Base-by-base conservation (phyloP, 306 rosid genomes). In the Glycine soja region DNA sequence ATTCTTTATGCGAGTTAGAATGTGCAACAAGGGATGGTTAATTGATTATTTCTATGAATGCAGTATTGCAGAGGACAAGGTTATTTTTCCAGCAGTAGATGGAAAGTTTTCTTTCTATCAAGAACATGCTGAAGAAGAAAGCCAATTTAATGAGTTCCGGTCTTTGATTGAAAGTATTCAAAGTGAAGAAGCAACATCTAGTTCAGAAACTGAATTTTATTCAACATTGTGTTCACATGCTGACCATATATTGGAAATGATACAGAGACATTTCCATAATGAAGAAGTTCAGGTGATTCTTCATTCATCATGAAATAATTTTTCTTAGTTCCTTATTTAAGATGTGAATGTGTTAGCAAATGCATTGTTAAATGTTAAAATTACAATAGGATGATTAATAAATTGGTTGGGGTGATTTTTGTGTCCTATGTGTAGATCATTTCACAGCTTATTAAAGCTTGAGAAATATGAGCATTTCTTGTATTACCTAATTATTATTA, bases 11-110 rank as follows among this genome's bases (percentile, higher is more conserved):
- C 62, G 43, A 34, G 30, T 72, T 47, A 45, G 15, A 59, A 48
- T 71, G 14, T 43, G 15, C 2, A 19, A 36, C 53, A 50, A 68
- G 72, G 52, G 73, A 11, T 38, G 76, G 36, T 47, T 79, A 59
- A 84, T 82, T 77, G 56, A 62, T 70, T 69, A 56, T 50, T 86
- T 76, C 82, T 78, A 19, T 81, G 70, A 69, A 87, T 85, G 87
- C 94, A 96, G 99, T 85, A 96, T 90, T 88, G 98, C 99, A 3
- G 99, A 96, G 92, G 99, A 96, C 92, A 88, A 85, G 90, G 94
- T 96, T 80, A 90, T 96, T 84, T 96, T 96, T 93, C 98, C 99
- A 5, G 97, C 98, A 1, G 97, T 96, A 74, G 98, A 90, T 89
- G 99, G 97, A 79, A 90, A 92, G 61, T 74, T 96, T 80, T 96